Evolutionary conservation across 1,284 basidiomycete species (phyloP).

Genomic region (Tilletia walkeri): DNA sequence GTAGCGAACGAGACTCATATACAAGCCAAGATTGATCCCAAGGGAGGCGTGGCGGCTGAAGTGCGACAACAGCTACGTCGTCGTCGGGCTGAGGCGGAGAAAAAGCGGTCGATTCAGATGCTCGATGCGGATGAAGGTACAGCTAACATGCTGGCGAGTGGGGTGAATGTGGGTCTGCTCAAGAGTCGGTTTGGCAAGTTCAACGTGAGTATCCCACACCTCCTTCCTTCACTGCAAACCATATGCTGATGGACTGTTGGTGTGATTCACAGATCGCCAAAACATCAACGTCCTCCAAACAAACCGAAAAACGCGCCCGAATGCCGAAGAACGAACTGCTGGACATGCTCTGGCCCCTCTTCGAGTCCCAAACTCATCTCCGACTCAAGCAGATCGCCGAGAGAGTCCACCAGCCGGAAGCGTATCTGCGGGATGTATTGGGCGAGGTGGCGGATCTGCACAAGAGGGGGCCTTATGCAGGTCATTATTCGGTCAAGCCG

Average conservation of each 20-base stretch:
- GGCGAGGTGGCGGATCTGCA: constrained; percentile 76
- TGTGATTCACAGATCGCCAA: constrained; percentile 25
- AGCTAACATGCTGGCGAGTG: constrained; percentile 55
- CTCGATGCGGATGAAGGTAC: constrained; percentile 56
- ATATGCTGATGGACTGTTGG: not conserved
- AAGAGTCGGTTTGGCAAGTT: constrained; percentile 16
- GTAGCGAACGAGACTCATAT: constrained; percentile 23
- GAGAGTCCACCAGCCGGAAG: constrained; percentile 84
- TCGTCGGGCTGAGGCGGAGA: constrained; percentile 56
- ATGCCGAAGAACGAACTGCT: constrained; percentile 84
- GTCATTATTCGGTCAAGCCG: constrained; percentile 57
- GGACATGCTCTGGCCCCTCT: constrained; percentile 77
- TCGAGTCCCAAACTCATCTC: constrained; percentile 79
- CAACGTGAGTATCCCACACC: not conserved
- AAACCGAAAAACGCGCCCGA: constrained; percentile 73
- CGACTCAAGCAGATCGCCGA: constrained; percentile 74
- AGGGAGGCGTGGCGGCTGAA: constrained; percentile 50
- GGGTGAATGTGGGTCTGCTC: constrained; percentile 38
- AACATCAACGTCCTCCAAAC: constrained; percentile 20
- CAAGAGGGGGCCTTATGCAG: constrained; percentile 67
- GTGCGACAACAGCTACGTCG: constrained; percentile 58
- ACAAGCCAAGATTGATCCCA: constrained; percentile 12
- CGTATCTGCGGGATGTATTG: constrained; percentile 83
- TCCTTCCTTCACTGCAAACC: not conserved
- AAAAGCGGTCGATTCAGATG: constrained; percentile 58